These are phyloP conservation scores for Elsinoe arachidis DNA, from an alignment of 2,329 filamentous ascomycete genomes.

Conservation along the genomic window DNA sequence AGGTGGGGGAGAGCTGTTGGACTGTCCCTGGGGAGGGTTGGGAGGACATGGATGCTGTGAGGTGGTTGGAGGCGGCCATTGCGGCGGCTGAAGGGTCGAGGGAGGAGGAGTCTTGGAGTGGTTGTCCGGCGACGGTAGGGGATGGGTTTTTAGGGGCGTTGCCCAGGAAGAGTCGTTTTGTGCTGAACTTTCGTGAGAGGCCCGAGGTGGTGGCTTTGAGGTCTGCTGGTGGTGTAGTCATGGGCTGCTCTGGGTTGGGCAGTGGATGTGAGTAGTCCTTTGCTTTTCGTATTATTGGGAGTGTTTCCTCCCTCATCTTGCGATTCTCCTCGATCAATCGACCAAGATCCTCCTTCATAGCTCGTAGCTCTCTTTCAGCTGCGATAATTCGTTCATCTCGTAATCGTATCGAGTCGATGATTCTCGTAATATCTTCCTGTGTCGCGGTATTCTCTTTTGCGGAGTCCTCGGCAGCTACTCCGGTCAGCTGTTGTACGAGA, in stretches of 20 bases:
- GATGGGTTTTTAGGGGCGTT: constrained; percentile 42
- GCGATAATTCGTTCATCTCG: constrained; percentile 83
- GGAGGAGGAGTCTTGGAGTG: constrained; percentile 33
- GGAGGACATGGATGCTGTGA: constrained; percentile 41
- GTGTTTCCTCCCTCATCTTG: constrained; percentile 78
- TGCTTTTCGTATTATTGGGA: constrained; percentile 79
- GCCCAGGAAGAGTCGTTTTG: constrained; percentile 44
- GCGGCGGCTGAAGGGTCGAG: constrained; percentile 44
- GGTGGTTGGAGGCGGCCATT: constrained; percentile 42
- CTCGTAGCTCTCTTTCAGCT: constrained; percentile 73
- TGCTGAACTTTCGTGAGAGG: constrained; percentile 45
- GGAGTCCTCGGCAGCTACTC: constrained; percentile 75
- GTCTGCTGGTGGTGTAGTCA: constrained; percentile 21
- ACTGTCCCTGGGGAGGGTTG: constrained; percentile 33
- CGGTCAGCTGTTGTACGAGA: constrained; percentile 17
- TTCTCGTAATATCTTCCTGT: constrained; percentile 81
- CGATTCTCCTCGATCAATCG: constrained; percentile 68
- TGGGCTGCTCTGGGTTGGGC: constrained; percentile 41
- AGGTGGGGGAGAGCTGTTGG: constrained; percentile 40
- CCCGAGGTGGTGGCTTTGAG: constrained; percentile 21
- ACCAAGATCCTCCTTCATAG: constrained; percentile 51
- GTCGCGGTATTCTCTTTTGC: constrained; percentile 79
- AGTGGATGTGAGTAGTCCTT: constrained; percentile 89
- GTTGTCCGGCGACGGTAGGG: constrained; percentile 40
- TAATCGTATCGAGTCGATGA: constrained; percentile 80